Base-by-base conservation (phyloP, 768 basidiomycete species). In the Trametes meyenii region DNA sequence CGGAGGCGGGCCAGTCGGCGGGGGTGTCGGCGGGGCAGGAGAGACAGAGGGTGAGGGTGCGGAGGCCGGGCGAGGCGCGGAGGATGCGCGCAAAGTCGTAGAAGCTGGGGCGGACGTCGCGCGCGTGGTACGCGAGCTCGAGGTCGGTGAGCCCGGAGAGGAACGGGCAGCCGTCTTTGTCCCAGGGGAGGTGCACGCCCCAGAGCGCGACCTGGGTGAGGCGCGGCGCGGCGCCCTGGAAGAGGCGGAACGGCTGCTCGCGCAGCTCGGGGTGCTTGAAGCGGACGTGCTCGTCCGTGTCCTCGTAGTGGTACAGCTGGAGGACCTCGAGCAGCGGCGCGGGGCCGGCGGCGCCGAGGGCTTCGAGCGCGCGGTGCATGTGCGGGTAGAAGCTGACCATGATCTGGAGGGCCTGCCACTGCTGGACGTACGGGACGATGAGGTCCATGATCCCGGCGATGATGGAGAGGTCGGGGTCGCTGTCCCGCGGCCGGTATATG, bases 131-230 rank as follows among this genome's bases (percentile, higher is more conserved):
- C 0, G 84, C 81, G 43, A 91, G 75, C 65, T 87, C 82, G 21
- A 91, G 69, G 16, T 82, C 78, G 23, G 65, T 68, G 29, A 91
- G 73, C 14, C 76, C 78, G 17, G 67, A 63, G 24, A 88, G 75
- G 65, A 83, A 77, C 0, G 52, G 63, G 10, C 79, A 75, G 33
- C 23, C 48, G 12, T 50, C 57, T 36, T 77, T 74, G 33, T 79
- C 75, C 90, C 90, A 92, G 58, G 85, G 80, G 36, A 91, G 71
- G 62, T 89, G 89, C 5, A 90, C 85, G 40, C 88, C 89, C 85
- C 86, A 89, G 26, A 92, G 75, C 11, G 76, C 74, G 36, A 84
- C 71, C 4, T 73, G 67, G 19, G 70, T 73, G 14, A 92, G 74
- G 8, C 75, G 78, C 1, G 90, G 90, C 8, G 74, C 72, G 17